Evolutionary conservation across 1,139 yeast genomes (phyloP), one percentile per base, ranked within the genome.

Genomic region (Candida gigantensis): DNA sequence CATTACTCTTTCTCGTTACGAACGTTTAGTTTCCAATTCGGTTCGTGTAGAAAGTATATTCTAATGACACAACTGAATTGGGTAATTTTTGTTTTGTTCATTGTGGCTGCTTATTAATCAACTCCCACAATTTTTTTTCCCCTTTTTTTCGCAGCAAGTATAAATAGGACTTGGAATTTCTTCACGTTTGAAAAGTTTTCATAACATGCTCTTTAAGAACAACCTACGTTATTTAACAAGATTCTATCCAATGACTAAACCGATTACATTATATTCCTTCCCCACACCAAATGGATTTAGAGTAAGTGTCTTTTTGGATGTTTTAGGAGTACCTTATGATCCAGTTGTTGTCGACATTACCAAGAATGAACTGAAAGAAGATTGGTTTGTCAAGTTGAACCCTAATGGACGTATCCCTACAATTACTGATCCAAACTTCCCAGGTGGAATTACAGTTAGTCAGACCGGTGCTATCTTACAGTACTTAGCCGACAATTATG

Each of bases 351-450:
- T 80, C 36, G 72, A 73, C 44, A 56, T 79, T 34, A 11, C 44
- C 2, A 59, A 53, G 17, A 57, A 60, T 33, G 71, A 52, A 12
- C 79, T 72, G 43, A 79, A 80, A 51, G 65, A 69, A 43, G 72
- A 65, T 2, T 76, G 81, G 79, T 81, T 67, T 48, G 53, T 75
- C 37, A 59, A 69, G 36, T 55, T 77, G 48, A 78, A 80, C 51
- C 81, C 82, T 18, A 79, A 80, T 49, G 85, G 86, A 11, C 64
- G 81, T 44, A 76, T 80, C 38, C 87, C 87, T 12, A 68, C 78
- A 1, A 53, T 81, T 14, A 65, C 68, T 3, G 81, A 78, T 49
- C 62, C 65, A 34, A 55, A 55, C 24, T 26, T 27, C n/a, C 16
- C 10, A n/a, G 27, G 21, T 12, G 76, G 74, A 6, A 58, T 69